Conservation (phyloP, 495 filamentous ascomycete genomes). For the Neurospora africana region DNA sequence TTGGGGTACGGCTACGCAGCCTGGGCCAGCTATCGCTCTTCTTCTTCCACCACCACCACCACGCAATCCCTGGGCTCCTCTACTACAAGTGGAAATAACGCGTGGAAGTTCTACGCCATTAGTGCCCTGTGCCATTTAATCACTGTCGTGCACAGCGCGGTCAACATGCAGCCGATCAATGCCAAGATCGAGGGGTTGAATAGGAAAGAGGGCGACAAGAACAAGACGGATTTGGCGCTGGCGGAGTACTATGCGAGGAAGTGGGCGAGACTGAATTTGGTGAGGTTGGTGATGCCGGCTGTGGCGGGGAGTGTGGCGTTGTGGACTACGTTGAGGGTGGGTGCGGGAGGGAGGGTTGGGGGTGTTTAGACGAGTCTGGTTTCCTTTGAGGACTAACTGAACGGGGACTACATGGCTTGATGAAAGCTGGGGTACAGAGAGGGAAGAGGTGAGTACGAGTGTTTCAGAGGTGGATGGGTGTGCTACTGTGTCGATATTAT, state of each 20-base stretch:
- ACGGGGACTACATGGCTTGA: too few relatives aligned
- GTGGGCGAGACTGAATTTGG: slow-evolving; percentile 28
- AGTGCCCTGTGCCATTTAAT: slow-evolving; percentile 31
- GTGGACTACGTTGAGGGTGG: slow-evolving; percentile 18
- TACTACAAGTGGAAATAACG: too few relatives aligned
- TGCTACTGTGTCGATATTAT: too few relatives aligned
- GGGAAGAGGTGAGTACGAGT: too few relatives aligned
- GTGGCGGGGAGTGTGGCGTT: slow-evolving; percentile 32
- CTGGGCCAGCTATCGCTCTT: slow-evolving; percentile 14
- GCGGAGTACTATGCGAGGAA: slow-evolving; percentile 28
- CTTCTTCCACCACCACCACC: background rate
- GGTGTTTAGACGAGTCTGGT: background rate
- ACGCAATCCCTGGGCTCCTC: too few relatives aligned
- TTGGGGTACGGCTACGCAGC: slow-evolving; percentile 34
- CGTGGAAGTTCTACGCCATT: slow-evolving; percentile 32
- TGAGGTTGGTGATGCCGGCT: slow-evolving; percentile 28
- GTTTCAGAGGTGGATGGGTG: too few relatives aligned
- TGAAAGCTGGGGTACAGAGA: too few relatives aligned
- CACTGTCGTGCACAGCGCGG: slow-evolving; percentile 34
- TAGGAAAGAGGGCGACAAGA: slow-evolving; percentile 4
- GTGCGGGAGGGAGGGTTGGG: slow-evolving; percentile 2
- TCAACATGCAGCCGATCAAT: slow-evolving; percentile 43
- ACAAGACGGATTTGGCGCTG: slow-evolving; percentile 20
- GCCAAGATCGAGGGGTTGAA: slow-evolving; percentile 31
- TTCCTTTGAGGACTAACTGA: background rate